Conservation (phyloP, 352 stramenopile genomes). For the Phytophthora ramorum region DNA sequence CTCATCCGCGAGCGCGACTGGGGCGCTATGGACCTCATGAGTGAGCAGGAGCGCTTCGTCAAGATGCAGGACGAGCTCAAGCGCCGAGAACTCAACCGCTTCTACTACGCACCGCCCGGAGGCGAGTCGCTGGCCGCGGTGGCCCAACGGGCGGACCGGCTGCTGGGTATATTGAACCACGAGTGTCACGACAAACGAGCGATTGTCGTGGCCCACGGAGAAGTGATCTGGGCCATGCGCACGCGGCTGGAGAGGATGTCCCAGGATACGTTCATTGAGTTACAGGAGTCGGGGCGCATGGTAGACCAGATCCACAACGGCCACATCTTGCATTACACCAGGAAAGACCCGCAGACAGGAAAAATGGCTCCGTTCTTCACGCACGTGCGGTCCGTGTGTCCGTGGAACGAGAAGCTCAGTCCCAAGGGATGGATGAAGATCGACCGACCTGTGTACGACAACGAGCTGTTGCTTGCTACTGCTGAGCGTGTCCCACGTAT, state of each 20-base stretch:
- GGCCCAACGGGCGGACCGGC: slow-evolving; percentile 78
- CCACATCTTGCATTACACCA: slow-evolving; percentile 90
- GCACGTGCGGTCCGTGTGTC: slow-evolving; percentile 89
- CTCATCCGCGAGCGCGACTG: slow-evolving; percentile 90
- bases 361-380: slow-evolving; percentile 88
- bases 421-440: slow-evolving; percentile 92
- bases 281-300: slow-evolving; percentile 86
- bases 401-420: slow-evolving; percentile 91
- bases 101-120: slow-evolving; percentile 88
- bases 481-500: slow-evolving; percentile 85
- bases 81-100: slow-evolving; percentile 81
- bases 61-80: slow-evolving; percentile 91
- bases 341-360: slow-evolving; percentile 71
- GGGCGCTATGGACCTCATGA: slow-evolving; percentile 92
- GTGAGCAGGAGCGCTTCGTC: slow-evolving; percentile 83
- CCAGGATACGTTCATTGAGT: slow-evolving; percentile 87
- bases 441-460: slow-evolving; percentile 88
- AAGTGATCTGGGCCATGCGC: slow-evolving; percentile 92
- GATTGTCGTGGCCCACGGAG: slow-evolving; percentile 88
- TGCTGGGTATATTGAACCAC: slow-evolving; percentile 83
- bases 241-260: slow-evolving; percentile 89
- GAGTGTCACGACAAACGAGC: slow-evolving; percentile 80
- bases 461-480: slow-evolving; percentile 86
- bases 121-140: slow-evolving; percentile 87
- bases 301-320: slow-evolving; percentile 92